Conservation (phyloP, 2,329 filamentous ascomycete species). For the Phyllosticta citribraziliensis region DNA sequence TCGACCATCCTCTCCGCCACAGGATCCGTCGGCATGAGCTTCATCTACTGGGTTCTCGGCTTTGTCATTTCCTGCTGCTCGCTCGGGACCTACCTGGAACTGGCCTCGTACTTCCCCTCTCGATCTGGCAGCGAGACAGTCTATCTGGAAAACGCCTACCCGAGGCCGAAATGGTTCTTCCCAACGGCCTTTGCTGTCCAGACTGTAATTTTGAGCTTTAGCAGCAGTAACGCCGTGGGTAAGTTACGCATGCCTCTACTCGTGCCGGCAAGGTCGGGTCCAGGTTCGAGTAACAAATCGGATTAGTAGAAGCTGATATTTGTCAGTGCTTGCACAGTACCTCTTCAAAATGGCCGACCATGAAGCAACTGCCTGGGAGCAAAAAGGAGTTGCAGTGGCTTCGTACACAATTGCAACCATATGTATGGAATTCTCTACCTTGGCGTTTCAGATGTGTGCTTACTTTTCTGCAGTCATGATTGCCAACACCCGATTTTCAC, state of each 20-base stretch:
- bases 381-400: slow-evolving; percentile 57
- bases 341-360: slow-evolving; percentile 48
- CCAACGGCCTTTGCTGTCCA: slow-evolving; percentile 36
- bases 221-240: slow-evolving; percentile 54
- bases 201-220: slow-evolving; percentile 54
- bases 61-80: slow-evolving; percentile 48
- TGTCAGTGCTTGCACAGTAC: slow-evolving; percentile 40
- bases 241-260: slow-evolving; percentile 7
- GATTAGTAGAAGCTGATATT: slow-evolving; percentile 12
- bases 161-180: slow-evolving; percentile 54
- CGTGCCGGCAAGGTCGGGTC: too few species aligned
- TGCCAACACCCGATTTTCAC: slow-evolving; percentile 48
- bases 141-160: slow-evolving; percentile 59
- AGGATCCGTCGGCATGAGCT: slow-evolving; percentile 51
- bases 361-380: slow-evolving; percentile 49
- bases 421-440: slow-evolving; percentile 26
- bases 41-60: slow-evolving; percentile 58
- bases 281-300: too few species aligned
- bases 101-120: slow-evolving; percentile 55
- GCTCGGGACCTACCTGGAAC: slow-evolving; percentile 53
- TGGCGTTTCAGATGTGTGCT: not conserved
- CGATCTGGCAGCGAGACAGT: slow-evolving; percentile 57
- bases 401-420: slow-evolving; percentile 51
- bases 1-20: slow-evolving; percentile 48
- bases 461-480: slow-evolving; percentile 28